Evolutionary conservation across 169 alveolate genomes (phyloP).

Genomic region (Eimeria sp.): DNA sequence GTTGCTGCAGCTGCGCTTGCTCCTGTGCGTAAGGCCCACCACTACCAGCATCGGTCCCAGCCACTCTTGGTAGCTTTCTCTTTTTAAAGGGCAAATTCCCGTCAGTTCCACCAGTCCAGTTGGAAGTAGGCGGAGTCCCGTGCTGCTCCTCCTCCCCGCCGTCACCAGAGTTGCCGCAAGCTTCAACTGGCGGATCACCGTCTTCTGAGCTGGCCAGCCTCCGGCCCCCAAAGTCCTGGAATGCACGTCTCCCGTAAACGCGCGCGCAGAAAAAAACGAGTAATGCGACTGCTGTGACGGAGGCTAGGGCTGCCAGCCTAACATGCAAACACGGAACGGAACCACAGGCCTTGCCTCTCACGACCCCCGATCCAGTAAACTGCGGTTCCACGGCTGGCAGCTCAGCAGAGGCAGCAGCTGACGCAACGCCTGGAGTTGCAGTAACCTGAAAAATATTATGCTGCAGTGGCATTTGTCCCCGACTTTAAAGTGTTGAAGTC

Average conservation of each 20-base stretch:
- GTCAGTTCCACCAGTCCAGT: too few relatives aligned
- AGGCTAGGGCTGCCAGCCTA: background rate
- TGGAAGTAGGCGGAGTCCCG: too few relatives aligned
- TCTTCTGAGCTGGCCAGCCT: background rate
- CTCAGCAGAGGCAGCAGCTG: background rate
- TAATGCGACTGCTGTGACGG: background rate
- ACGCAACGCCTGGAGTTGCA: background rate
- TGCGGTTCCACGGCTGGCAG: background rate
- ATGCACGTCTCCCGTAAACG: background rate
- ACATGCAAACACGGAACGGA: background rate
- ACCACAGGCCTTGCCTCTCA: background rate
- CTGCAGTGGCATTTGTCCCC: background rate
- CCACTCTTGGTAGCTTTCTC: background rate
- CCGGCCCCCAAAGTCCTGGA: background rate
- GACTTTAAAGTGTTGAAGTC: too few relatives aligned
- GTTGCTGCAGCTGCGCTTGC: slow-evolving; percentile 1
- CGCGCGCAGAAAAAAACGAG: background rate
- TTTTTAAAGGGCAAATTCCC: too few relatives aligned
- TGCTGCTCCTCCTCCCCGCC: too few relatives aligned
- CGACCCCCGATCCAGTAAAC: background rate
- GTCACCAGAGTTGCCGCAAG: too few relatives aligned
- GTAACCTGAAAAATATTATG: background rate
- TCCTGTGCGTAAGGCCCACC: background rate
- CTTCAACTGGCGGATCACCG: background rate
- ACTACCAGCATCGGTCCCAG: too few relatives aligned